Evolutionary conservation across 495 filamentous ascomycete species (phyloP).

Genomic region (Aspergillus conjunctus): DNA sequence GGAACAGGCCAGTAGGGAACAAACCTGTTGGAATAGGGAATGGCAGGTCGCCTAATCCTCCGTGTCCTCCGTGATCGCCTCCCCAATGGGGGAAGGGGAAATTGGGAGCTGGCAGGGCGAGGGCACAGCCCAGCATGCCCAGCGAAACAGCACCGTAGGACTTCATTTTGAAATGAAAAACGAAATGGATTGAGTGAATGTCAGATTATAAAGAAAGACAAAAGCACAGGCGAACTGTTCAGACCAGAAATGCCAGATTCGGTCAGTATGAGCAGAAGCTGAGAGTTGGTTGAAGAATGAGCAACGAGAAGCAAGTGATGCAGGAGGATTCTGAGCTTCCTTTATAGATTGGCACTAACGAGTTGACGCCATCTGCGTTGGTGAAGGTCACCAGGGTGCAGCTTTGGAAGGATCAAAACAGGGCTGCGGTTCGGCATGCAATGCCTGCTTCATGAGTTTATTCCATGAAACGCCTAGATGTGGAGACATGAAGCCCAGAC

Average conservation of each 20-base stretch:
- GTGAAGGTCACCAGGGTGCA: too few species aligned
- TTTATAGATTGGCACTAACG: slow-evolving; percentile 15
- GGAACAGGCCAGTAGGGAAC: slow-evolving; percentile 8
- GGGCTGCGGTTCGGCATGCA: slow-evolving; percentile 4
- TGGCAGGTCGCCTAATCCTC: too few species aligned
- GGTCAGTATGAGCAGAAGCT: slow-evolving; percentile 3
- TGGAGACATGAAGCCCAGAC: background rate
- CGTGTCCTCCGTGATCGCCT: slow-evolving; percentile 2
- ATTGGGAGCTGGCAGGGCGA: slow-evolving; percentile 22
- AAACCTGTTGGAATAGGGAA: slow-evolving; percentile 14
- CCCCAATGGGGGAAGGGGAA: slow-evolving; percentile 1
- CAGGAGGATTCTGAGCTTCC: slow-evolving; percentile 2
- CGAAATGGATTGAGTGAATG: slow-evolving; percentile 7
- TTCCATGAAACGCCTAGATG: background rate
- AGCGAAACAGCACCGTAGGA: slow-evolving; percentile 17
- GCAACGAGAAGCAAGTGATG: background rate
- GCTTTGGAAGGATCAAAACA: slow-evolving; percentile 6
- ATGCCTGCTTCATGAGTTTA: background rate
- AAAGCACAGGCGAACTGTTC: slow-evolving; percentile 6
- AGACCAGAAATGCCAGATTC: slow-evolving; percentile 23
- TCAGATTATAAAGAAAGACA: slow-evolving; percentile 9
- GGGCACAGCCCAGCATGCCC: slow-evolving; percentile 24
- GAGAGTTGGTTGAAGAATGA: slow-evolving; percentile 5
- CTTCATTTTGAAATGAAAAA: slow-evolving; percentile 23
- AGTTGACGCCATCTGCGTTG: background rate